Evolutionary conservation across 305 asterid species (phyloP).

Genomic region (Solanum hybrid): DNA sequence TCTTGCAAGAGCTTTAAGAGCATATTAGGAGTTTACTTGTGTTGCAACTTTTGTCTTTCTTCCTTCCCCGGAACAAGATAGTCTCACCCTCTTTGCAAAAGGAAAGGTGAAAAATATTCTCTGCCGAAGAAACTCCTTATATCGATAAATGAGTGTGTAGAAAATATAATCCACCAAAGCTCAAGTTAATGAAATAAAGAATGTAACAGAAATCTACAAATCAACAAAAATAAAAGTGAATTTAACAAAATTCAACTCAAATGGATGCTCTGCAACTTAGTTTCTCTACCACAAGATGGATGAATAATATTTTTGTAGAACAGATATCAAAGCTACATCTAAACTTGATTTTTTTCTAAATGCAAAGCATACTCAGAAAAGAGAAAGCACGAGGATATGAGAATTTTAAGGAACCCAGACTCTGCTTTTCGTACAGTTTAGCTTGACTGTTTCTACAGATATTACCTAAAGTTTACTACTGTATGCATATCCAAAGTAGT

Average conservation of each 20-base stretch:
- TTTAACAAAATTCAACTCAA: not conserved
- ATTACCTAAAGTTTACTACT: not conserved
- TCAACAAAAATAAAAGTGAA: not conserved
- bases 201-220: not conserved
- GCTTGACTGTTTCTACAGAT: not conserved
- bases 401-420: not conserved
- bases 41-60: not conserved
- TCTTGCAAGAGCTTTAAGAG: not conserved
- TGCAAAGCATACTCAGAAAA: not conserved
- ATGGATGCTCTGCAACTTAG: not conserved
- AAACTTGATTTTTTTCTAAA: not conserved
- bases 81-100: not conserved
- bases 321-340: not conserved
- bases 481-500: not conserved
- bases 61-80: not conserved
- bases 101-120: not conserved
- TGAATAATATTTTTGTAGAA: not conserved
- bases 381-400: not conserved
- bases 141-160: not conserved
- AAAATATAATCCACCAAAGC: not conserved
- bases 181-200: not conserved
- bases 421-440: not conserved
- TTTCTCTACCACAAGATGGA: not conserved
- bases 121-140: not conserved
- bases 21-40: not conserved